Evolutionary conservation across 1,284 basidiomycete genomes (phyloP), one percentile per base, ranked within the genome.

Genomic region (Irpex rosettiformis): DNA sequence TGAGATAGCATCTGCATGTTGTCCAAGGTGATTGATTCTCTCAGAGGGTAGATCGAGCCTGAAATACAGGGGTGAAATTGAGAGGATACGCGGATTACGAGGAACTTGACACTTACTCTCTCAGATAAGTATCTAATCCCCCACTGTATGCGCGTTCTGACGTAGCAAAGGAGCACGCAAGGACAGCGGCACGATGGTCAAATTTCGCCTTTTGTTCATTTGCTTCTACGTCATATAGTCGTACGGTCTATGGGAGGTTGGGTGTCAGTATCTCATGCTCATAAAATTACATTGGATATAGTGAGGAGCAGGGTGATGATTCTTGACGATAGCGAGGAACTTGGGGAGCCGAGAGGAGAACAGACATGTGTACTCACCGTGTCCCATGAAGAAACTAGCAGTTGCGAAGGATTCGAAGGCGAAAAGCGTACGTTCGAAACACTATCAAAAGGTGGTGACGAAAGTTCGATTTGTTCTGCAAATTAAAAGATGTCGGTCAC

Each of bases 351-450:
- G 24, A 52, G 29, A 10, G 28, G 54, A 55, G 13, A 21, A 30
- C 5, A 29, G 47, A 27, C 21, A 47, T 27, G 54, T 42, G 45
- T 22, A 77, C 88, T 62, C 69, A 95, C 93, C 52, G 91, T 85
- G 73, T 96, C 94, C 94, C 94, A 96, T 59, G 90, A 89, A 8
- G 91, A 85, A 18, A 89, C 88, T 2, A 96, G 75, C 1, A 97
- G 75, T 24, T 89, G 85, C 61, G 89, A 80, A 3, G 91, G 86
- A 67, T 89, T 80, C 16, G 79, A 82, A 0, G 93, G 89, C n/a
- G 93, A 93, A 74, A 90, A 97, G 40, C 82, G 79, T 22, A 96
- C 76, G 52, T 85, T 79, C 2, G 93, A 91, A 59, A 96, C 83
- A 65, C 89, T 90, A 74, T 97, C 94, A 65, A 91, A 86, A 0